Evolutionary conservation across 1,284 basidiomycete genomes (phyloP), one percentile per base, ranked within the genome.

Genomic region (Naganishia sp.): DNA sequence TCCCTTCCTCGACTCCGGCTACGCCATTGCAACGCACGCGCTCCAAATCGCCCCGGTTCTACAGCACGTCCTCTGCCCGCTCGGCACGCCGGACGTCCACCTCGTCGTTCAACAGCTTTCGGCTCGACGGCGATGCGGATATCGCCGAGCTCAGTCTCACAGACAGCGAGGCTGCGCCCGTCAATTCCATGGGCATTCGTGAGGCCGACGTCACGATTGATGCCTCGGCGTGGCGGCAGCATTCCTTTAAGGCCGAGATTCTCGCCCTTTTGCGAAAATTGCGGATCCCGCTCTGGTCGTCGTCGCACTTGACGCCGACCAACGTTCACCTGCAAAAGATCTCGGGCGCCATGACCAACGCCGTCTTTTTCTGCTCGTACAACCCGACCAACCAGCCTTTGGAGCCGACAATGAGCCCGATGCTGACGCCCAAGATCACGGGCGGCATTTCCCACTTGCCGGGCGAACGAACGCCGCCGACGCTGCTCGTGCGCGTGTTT

Each of bases 301-400:
- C 77, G 9, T 60, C 73, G 3, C 53, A 67, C 21, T 72, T 81
- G 56, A 75, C 71, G 41, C 75, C 77, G 2, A 79, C 83, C 43
- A 81, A 83, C 50, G 77, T 93, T 66, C 83, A 82, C 66, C 84
- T 94, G 70, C 83, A 83, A 73, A 93, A 89, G 77, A 88, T 92
- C n/a, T 90, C 92, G 10, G 93, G 94, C 17, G 89, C 91, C 21
- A 80, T 95, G 71, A 97, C 94, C 50, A 97, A 97, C 76, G 89
- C 91, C 68, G 92, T 97, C 63, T 96, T 92, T 80, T 97, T 96
- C 79, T 88, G 96, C 58, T 90, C 82, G 21, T 83, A 79, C 74
- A 81, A 79, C 66, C 79, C 75, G 7, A 71, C 72, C 18, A 73
- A 75, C 9, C 70, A 70, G 65, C 75, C 75, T 6, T 75, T 74